phyloP scores from a whole-genome alignment of 352 stramenopile genomes.

The Blastocystis sp. region DNA sequence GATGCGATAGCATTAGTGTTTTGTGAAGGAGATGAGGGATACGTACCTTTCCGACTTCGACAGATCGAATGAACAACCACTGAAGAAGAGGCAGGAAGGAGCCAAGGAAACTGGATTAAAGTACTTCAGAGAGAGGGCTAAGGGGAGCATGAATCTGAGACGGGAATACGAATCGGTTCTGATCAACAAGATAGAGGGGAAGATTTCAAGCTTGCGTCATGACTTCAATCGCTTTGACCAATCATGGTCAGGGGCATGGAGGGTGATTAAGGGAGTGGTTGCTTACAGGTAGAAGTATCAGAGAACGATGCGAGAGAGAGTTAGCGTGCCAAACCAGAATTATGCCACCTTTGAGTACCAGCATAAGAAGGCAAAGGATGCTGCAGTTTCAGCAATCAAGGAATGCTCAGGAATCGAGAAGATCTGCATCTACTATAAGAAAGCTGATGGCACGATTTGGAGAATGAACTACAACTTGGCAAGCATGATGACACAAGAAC shows the following conservation, averaged over 20 bases:
- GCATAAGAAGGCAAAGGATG: neutral
- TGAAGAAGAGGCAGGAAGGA: neutral
- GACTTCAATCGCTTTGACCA: neutral
- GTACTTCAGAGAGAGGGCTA: neutral
- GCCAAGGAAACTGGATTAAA: neutral
- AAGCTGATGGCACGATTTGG: neutral
- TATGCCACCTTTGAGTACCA: neutral
- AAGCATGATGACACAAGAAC: neutral
- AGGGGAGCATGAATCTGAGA: neutral
- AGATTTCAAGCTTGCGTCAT: neutral
- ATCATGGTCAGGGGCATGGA: neutral
- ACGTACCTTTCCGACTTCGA: neutral
- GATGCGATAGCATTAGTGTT: neutral
- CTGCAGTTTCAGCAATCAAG: neutral
- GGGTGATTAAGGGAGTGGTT: neutral
- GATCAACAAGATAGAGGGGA: neutral
- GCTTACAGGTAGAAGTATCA: neutral
- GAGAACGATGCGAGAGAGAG: neutral
- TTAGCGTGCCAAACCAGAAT: neutral
- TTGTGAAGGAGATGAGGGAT: neutral
- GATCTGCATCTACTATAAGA: neutral
- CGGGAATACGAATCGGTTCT: neutral
- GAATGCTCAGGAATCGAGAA: neutral
- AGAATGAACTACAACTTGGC: neutral
- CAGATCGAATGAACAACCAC: neutral